These are phyloP conservation scores for Gossypium longicalyx DNA, from an alignment of 345 rosid genomes.

Conservation along the genomic window DNA sequence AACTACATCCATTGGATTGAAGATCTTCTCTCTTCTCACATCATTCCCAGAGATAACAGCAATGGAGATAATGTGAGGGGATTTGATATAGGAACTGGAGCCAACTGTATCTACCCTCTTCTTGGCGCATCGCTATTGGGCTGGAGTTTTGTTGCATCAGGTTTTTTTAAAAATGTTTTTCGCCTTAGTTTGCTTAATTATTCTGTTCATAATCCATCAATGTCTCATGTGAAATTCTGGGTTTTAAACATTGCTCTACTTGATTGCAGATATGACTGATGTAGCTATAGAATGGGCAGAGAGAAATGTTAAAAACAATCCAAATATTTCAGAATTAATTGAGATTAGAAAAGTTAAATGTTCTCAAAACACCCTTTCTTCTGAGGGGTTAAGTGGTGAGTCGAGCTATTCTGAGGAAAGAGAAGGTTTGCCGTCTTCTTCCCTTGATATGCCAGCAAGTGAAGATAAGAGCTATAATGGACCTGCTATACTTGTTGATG, in stretches of 20 bases:
- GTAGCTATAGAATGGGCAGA: slow-evolving; percentile 92
- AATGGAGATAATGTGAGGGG: slow-evolving; percentile 49
- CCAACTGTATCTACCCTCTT: slow-evolving; percentile 91
- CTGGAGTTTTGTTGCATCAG: slow-evolving; percentile 84
- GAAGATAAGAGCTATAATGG: slow-evolving; percentile 32
- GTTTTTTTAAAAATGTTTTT: slow-evolving; percentile 21
- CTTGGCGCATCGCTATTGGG: slow-evolving; percentile 81
- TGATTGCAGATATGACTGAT: slow-evolving; percentile 64
- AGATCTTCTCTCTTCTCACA: slow-evolving; percentile 66
- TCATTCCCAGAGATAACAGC: slow-evolving; percentile 34
- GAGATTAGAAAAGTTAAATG: slow-evolving; percentile 59
- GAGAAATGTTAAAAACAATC: slow-evolving; percentile 67
- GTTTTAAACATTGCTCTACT: slow-evolving; percentile 16
- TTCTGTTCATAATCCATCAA: not conserved
- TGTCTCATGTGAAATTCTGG: not conserved
- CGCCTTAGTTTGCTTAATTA: not conserved
- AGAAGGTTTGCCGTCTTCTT: slow-evolving; percentile 15
- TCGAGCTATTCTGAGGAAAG: slow-evolving; percentile 22
- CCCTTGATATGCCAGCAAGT: slow-evolving; percentile 20
- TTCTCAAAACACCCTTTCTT: slow-evolving; percentile 16
- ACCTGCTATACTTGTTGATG: slow-evolving; percentile 54
- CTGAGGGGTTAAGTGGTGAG: slow-evolving; percentile 20
- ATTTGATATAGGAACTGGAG: slow-evolving; percentile 93
- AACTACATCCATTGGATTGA: slow-evolving; percentile 93
- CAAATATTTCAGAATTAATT: slow-evolving; percentile 53